phyloP scores from a whole-genome alignment of 805 yeast genomes.

The Ogataea chonburiensis region DNA sequence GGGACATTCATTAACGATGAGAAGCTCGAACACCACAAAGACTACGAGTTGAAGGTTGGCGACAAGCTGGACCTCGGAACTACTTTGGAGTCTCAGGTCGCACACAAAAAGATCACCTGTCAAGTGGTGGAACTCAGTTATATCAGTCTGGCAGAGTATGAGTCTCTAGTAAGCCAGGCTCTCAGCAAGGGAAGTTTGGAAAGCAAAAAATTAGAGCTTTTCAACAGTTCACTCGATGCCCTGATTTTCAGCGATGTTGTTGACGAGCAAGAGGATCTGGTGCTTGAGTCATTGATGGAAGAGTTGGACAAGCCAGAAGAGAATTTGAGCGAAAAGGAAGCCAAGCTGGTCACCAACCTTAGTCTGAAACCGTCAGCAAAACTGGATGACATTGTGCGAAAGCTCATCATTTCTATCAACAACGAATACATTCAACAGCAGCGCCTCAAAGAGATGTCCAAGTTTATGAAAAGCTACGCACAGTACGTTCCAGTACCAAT shows the following conservation, averaged over 20 bases:
- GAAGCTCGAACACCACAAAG: slow-evolving; percentile 62
- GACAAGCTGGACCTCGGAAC: slow-evolving; percentile 94
- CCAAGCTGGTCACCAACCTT: slow-evolving; percentile 56
- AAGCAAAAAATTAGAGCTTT: slow-evolving; percentile 30
- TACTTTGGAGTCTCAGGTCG: slow-evolving; percentile 66
- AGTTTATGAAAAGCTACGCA: slow-evolving; percentile 52
- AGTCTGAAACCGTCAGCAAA: slow-evolving; percentile 56
- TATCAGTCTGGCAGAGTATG: slow-evolving; percentile 40
- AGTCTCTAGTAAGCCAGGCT: slow-evolving; percentile 24
- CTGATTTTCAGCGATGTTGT: slow-evolving; percentile 37
- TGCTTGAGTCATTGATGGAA: slow-evolving; percentile 26
- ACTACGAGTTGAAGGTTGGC: slow-evolving; percentile 66
- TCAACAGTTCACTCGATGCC: slow-evolving; percentile 37
- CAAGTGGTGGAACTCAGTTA: slow-evolving; percentile 71
- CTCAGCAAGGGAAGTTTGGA: slow-evolving; percentile 29
- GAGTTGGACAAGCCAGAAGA: slow-evolving; percentile 17
- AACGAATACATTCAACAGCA: slow-evolving; percentile 59
- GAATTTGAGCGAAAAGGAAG: slow-evolving; percentile 37
- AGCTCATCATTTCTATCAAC: slow-evolving; percentile 53
- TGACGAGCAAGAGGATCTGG: slow-evolving; percentile 33
- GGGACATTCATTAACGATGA: slow-evolving; percentile 88
- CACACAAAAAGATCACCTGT: slow-evolving; percentile 86
- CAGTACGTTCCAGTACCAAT: slow-evolving; percentile 11
- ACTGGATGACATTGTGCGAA: slow-evolving; percentile 54
- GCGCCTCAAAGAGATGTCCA: slow-evolving; percentile 52